Evolutionary conservation across 192 early-diverging fungal species (phyloP), one percentile per base, ranked within the genome.

Genomic region (Thamnidium elegans): DNA sequence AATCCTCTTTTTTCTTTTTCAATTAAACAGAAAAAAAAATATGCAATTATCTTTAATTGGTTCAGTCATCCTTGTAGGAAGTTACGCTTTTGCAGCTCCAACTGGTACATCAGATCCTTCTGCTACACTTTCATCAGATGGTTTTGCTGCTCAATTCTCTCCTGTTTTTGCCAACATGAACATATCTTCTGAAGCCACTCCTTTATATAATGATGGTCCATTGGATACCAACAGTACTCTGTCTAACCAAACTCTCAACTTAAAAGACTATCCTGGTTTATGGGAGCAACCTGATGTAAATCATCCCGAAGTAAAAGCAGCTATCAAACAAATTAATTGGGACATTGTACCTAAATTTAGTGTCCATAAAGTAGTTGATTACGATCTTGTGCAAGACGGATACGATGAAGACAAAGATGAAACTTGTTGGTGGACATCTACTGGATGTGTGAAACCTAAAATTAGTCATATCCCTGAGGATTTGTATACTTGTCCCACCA

Each of bases 221-320:
- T 17, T 62, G 11, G 54, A 58, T 39, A n/a, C 58, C 14, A 50
- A 51, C 8, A 50, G 55, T 3, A 14, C 43, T 46, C 21, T 64
- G 23, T 51, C 70, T 5, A 53, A 7, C 19, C 11, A 32, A 15
- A 43, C 19, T 3, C 53, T 68, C 30, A 68, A 43, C 4, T 14
- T 56, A 6, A 14, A 15, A 53, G 44, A 39, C 5, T 78, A 69
- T 43, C 76, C 76, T 7, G 30, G 51, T 7, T 17, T 19, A 32
- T 65, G 63, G 63, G 39, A 13, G 7, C 55, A 63, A 14, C 76
- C 76, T 17, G 69, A 70, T 31, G 54, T 71, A 11, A 50, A 76
- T 34, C 62, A 70, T 10, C 70, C 67, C 0, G 70, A 68, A 15
- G 55, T 73, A 8, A 3, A 51, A 17, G 42, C 70, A 1, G 31